Conservation (phyloP, 306 rosid species). For the Oemleria cerasiformis region DNA sequence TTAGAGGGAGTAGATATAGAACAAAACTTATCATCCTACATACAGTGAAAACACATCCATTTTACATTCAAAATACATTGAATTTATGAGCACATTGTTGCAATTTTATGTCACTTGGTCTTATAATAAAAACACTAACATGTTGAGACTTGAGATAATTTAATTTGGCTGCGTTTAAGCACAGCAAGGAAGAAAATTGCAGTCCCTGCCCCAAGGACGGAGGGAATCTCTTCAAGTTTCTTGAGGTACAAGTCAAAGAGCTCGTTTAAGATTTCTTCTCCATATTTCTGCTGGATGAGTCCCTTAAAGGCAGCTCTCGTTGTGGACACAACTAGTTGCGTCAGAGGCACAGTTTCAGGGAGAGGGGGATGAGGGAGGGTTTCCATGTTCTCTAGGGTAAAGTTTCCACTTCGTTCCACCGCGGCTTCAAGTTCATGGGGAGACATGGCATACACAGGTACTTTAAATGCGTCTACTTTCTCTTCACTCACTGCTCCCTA, state of each 20-base stretch:
- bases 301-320: background rate
- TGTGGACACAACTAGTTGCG: background rate
- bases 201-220: background rate
- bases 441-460: background rate
- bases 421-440: constrained; percentile 7
- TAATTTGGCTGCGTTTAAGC: constrained; percentile 12
- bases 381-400: background rate
- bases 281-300: background rate
- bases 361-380: background rate
- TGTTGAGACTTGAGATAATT: too few species aligned
- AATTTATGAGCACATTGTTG: too few species aligned
- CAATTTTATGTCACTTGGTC: too few species aligned
- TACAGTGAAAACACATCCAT: too few species aligned
- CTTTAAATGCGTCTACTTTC: constrained; percentile 4
- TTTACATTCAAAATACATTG: too few species aligned
- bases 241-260: constrained; percentile 8
- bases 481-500: constrained; percentile 10
- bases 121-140: too few species aligned
- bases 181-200: background rate
- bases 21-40: too few species aligned
- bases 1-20: too few species aligned
- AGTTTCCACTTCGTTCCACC: constrained; percentile 8
- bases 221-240: background rate
- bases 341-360: background rate
- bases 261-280: constrained; percentile 1